Percentiles rank a stretch among this genome's conserved stretches.
phyloP scores from a whole-genome alignment of 306 rosid genomes.

The Glycine soja region DNA sequence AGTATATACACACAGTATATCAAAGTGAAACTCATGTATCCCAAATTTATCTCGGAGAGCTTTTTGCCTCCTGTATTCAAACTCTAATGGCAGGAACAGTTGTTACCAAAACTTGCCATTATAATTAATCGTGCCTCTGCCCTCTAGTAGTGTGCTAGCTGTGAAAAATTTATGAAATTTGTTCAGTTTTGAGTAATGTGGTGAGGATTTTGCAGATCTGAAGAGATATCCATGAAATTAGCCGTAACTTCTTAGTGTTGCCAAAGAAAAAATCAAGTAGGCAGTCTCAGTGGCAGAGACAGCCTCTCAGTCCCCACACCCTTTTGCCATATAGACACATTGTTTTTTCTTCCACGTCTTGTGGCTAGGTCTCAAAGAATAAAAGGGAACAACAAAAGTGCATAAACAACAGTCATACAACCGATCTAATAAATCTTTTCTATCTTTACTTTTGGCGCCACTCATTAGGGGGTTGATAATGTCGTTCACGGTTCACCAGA shows the following conservation, averaged over 20 bases:
- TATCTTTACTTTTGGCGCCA: no score
- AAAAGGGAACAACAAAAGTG: no score
- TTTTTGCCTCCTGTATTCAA: not conserved
- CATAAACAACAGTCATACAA: no score
- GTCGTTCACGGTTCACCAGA: not conserved
- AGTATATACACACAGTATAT: no score
- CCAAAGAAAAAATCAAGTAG: constrained; percentile 49
- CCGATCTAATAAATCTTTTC: no score
- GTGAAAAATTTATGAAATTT: not conserved
- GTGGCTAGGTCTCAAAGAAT: no score
- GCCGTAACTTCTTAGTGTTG: not conserved
- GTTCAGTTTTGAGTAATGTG: not conserved
- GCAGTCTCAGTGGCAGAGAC: constrained; percentile 41
- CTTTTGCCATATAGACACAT: not conserved
- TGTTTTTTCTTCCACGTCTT: not conserved
- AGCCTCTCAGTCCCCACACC: constrained; percentile 41
- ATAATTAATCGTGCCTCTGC: no score
- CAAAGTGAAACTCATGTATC: not conserved
- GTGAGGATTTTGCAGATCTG: not conserved
- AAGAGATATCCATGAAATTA: not conserved
- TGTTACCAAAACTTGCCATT: no score
- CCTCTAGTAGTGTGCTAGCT: no score
- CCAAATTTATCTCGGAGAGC: not conserved
- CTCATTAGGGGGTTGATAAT: no score
- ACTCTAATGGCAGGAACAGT: not conserved